Evolutionary conservation across 768 basidiomycete genomes (phyloP).

Genomic region (Pleurotus sapidus): DNA sequence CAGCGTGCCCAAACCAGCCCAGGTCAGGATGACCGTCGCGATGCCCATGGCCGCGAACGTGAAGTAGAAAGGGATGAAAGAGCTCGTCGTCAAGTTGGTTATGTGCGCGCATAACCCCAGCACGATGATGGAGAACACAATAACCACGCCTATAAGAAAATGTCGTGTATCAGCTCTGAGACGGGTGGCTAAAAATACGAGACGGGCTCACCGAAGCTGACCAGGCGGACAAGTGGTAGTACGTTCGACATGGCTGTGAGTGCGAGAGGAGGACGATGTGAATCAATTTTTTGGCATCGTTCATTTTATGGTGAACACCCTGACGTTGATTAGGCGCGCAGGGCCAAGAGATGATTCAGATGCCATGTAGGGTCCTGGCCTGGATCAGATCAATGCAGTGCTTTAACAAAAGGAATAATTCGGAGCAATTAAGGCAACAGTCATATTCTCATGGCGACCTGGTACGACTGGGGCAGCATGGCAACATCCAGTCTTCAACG

Average conservation of each 20-base stretch:
- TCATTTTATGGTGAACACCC: too few relatives aligned
- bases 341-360: neutral
- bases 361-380: too few relatives aligned
- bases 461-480: too few relatives aligned
- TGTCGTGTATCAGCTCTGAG: too few relatives aligned
- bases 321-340: neutral
- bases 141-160: constrained; percentile 11
- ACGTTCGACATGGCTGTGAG: constrained; percentile 12
- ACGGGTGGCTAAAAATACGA: neutral
- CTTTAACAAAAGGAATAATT: too few relatives aligned
- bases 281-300: neutral
- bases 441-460: too few relatives aligned
- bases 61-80: constrained; percentile 20
- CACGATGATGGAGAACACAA: constrained; percentile 25
- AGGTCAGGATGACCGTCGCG: constrained; percentile 31
- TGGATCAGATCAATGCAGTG: too few relatives aligned
- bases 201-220: constrained; percentile 14
- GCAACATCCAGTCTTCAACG: too few relatives aligned
- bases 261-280: neutral
- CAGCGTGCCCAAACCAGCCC: constrained; percentile 30
- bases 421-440: too few relatives aligned
- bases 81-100: constrained; percentile 18
- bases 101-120: constrained; percentile 21
- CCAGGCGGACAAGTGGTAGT: constrained; percentile 16
- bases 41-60: constrained; percentile 33